Percentiles rank a stretch among this genome's conserved stretches.
phyloP scores from a whole-genome alignment of 2,329 filamentous ascomycete genomes.

The Phaeosphaeria sp. region DNA sequence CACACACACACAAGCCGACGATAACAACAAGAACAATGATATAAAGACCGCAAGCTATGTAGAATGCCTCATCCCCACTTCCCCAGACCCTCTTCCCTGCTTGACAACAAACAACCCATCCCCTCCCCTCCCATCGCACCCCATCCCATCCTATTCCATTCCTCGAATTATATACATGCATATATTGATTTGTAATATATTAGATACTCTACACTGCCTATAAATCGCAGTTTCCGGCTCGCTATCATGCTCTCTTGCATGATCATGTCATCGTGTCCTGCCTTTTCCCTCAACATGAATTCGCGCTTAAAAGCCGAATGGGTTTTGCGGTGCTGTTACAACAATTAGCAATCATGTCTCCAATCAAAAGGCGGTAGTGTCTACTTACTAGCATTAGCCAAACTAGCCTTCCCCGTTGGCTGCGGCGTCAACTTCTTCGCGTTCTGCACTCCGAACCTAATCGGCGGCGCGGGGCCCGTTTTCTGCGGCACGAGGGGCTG shows the following conservation, averaged over 20 bases:
- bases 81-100: too few relatives aligned
- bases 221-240: too few relatives aligned
- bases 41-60: too few relatives aligned
- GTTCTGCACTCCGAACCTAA: slow-evolving; percentile 82
- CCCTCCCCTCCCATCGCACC: neutral
- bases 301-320: slow-evolving; percentile 65
- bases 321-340: slow-evolving; percentile 70
- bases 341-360: slow-evolving; percentile 11
- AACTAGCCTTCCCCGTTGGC: slow-evolving; percentile 89
- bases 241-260: too few relatives aligned
- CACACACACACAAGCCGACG: too few relatives aligned
- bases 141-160: neutral
- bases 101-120: too few relatives aligned
- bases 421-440: slow-evolving; percentile 83
- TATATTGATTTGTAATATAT: slow-evolving; percentile 3
- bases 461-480: slow-evolving; percentile 84
- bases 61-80: too few relatives aligned
- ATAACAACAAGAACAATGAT: too few relatives aligned
- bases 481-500: slow-evolving; percentile 76
- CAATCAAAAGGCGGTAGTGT: too few relatives aligned
- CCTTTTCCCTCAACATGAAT: too few relatives aligned
- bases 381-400: slow-evolving; percentile 93
- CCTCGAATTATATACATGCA: slow-evolving; percentile 18
- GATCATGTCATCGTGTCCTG: too few relatives aligned
- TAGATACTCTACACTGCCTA: neutral